A percentile compares a stretch with the other conserved stretches of the same genome.
These are phyloP conservation scores for Phoma sp. DNA, from an alignment of 2,329 filamentous ascomycete species.

Conservation along the genomic window DNA sequence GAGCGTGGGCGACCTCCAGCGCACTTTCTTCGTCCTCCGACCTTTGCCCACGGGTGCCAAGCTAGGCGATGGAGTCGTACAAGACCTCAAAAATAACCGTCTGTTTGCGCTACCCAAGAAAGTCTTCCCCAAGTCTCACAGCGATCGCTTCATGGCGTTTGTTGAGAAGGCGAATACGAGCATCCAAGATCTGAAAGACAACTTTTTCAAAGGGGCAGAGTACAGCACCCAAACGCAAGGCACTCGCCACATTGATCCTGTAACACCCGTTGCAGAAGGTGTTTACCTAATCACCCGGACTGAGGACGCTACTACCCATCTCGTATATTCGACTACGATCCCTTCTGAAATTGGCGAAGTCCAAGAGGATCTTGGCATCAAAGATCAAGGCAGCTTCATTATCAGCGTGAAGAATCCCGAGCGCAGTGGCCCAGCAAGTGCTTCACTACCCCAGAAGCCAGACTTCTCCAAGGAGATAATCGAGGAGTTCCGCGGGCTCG, in stretches of 20 bases:
- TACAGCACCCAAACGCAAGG: conserved; percentile 81
- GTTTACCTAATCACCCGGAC: conserved; percentile 82
- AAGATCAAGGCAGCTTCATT: conserved; percentile 76
- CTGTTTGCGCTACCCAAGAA: conserved; percentile 86
- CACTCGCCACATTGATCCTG: conserved; percentile 71
- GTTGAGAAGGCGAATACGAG: conserved; percentile 76
- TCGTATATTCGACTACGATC: conserved; percentile 81
- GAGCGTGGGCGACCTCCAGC: conserved; percentile 74
- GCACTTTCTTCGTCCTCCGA: conserved; percentile 80
- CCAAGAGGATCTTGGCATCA: conserved; percentile 77
- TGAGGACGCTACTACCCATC: conserved; percentile 71
- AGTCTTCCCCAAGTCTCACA: conserved; percentile 71
- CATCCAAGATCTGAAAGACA: conserved; percentile 74
- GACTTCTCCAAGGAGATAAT: conserved; percentile 76
- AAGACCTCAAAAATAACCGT: conserved; percentile 68
- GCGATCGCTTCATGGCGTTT: conserved; percentile 80
- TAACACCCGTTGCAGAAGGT: conserved; percentile 81
- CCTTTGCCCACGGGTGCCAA: conserved; percentile 75
- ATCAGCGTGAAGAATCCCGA: conserved; percentile 82
- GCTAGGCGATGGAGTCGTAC: conserved; percentile 66
- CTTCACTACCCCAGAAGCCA: conserved; percentile 68
- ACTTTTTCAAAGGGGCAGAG: conserved; percentile 70
- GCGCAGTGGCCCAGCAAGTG: conserved; percentile 69
- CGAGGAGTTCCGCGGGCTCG: conserved; percentile 73
- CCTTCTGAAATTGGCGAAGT: conserved; percentile 73